Evolutionary conservation across 2,329 filamentous ascomycete species (phyloP), one percentile per base, ranked within the genome.

Genomic region (Triangularia setosa): DNA sequence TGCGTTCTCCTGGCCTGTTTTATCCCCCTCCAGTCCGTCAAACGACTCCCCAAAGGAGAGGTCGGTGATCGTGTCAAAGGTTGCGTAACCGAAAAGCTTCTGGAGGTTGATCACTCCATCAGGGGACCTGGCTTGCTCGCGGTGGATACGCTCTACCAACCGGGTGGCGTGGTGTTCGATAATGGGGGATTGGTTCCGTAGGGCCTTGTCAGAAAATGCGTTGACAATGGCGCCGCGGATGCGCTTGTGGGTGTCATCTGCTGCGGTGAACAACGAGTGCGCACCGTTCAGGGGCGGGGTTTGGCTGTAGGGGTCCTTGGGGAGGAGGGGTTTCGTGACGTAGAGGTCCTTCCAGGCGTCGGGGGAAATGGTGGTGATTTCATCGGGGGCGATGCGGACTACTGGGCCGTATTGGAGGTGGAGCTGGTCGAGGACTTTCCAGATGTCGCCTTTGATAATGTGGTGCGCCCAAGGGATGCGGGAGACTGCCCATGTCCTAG

Each of bases 1-100:
- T 12, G 35, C 53, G 44, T 65, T 61, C 18, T 67, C 63, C 11
- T 33, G 30, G 2, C 30, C 30, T 6, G 30, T 33, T 21, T 61
- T 59, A 11, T 57, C 27, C 8, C 48, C 33, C 18, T 65, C 58
- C 1, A 67, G 63, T 1, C 24, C 58, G 25, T 59, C 35, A 23
- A 62, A 35, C 3, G 57, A 52, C 28, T 67, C 65, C 54, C 65
- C 65, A 4, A 54, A 52, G 35, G 25, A 65, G n/a, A 65, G 61
- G 58, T 67, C 65, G 0, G 65, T 33, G 21, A 65, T 57, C 9
- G 48, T 61, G 25, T 65, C 87, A 11, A 73, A 71, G 65, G 73
- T 61, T 9, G 57, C 57, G 18, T 44, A 44, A 40, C 57, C 57
- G 16, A 33, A 25, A 6, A 44, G 7, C 30, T 25, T 33, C 6